Evolutionary conservation across 805 yeast genomes (phyloP), one percentile per base, ranked within the genome.

Genomic region (Suhomyces canberraensis): DNA sequence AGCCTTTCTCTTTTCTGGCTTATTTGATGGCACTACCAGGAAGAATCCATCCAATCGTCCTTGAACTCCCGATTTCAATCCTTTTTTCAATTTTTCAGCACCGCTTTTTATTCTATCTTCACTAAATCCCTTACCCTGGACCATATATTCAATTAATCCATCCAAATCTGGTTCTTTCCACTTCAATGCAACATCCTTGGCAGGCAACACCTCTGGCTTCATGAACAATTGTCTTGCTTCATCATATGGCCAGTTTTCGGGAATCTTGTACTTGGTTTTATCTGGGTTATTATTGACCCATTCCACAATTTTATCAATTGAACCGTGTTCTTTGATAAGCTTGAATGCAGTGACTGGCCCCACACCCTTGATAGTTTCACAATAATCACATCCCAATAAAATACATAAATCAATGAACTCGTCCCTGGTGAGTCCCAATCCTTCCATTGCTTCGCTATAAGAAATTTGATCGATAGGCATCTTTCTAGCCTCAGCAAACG

Each of bases 341-440:
- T 93, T 91, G 45, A 76, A 70, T 0, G 97, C 98, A 1, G 96
- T 91, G 2, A 85, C 93, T 1, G 98, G 98, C 7, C 99, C 99
- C 42, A 93, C 82, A 16, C 98, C 98, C 50, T 79, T 79, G 40
- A 93, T 90, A 3, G 96, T 85, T 46, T 91, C 97, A 64, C 96
- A 88, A 61, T 93, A 93, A 66, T 93, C 99, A 62, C 98, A 93
- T 1, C 99, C 99, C 31, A 93, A 66, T 51, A 93, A 69, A 28
- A 93, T 91, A 66, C 98, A 90, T 49, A 93, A 64, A 58, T 93
- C 99, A 32, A 93, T 76, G 59, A 93, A 93, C 40, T 87, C 82
- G 16, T 71, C 73, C 30, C 75, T 66, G 33, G 77, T 79, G 72
- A 90, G 67, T n/a, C 74, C 91, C 42, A 93, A 69, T 0, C 88